These are phyloP conservation scores for Botrytis byssoidea DNA, from an alignment of 2,329 filamentous ascomycete genomes.

Conservation along the genomic window DNA sequence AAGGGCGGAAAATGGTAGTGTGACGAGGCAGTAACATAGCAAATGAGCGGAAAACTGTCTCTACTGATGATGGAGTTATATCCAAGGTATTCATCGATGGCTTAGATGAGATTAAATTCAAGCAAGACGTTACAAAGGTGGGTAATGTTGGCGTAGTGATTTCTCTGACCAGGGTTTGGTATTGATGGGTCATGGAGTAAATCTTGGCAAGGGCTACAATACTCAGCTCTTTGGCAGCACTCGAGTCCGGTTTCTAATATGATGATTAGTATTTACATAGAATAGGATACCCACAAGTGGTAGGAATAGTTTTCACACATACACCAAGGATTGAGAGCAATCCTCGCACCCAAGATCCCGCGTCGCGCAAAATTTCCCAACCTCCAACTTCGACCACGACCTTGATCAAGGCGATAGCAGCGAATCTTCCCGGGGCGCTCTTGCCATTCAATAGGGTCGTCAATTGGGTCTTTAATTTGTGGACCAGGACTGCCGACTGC, in stretches of 20 bases:
- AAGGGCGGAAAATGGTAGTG: constrained; percentile 78
- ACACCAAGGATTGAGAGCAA: constrained; percentile 73
- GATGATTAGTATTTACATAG: background rate
- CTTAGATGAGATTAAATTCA: constrained; percentile 59
- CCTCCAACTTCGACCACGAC: constrained; percentile 78
- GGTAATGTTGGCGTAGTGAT: constrained; percentile 47
- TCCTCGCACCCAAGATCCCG: constrained; percentile 73
- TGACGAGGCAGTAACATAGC: constrained; percentile 73
- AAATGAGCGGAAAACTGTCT: constrained; percentile 70
- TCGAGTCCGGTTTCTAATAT: constrained; percentile 70
- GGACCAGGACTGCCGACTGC: constrained; percentile 68
- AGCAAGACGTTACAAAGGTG: constrained; percentile 44
- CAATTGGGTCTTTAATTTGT: constrained; percentile 78
- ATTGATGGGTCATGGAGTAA: constrained; percentile 77
- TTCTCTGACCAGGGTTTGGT: constrained; percentile 80
- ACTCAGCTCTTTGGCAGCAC: constrained; percentile 71
- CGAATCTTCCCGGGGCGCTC: constrained; percentile 71
- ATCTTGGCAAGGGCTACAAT: constrained; percentile 79
- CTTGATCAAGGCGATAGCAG: constrained; percentile 76
- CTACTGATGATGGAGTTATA: constrained; percentile 53
- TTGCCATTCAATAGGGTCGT: constrained; percentile 76
- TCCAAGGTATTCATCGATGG: constrained; percentile 42
- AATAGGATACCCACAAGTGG: constrained; percentile 22
- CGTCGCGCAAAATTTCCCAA: constrained; percentile 74
- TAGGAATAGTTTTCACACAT: constrained; percentile 25